Evolutionary conservation across 73 alveolate species (phyloP).

Genomic region (Tetrahymena borealis): DNA sequence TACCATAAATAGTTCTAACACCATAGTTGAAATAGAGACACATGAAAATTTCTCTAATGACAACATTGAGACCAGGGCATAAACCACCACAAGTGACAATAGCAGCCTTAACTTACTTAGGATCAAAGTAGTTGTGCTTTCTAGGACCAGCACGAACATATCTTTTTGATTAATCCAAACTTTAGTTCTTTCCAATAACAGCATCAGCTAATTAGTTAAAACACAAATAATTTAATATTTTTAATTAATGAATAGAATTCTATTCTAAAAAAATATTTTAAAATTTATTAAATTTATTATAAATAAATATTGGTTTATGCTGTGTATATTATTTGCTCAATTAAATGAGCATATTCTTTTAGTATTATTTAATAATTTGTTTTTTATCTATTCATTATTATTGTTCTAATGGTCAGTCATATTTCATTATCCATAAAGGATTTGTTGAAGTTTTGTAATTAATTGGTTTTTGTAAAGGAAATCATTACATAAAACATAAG

Average conservation of each 20-base stretch:
- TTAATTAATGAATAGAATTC: too few relatives aligned
- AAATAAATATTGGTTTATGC: too few relatives aligned
- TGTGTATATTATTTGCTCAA: too few relatives aligned
- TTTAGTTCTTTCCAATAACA: conserved; percentile 27
- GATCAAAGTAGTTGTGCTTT: conserved; percentile 76
- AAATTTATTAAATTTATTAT: too few relatives aligned
- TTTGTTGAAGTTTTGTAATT: conserved; percentile 6
- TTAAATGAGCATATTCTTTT: too few relatives aligned
- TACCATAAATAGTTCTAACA: conserved; percentile 82
- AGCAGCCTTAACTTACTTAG: conserved; percentile 88
- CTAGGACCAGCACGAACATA: conserved; percentile 92
- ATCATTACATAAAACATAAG: conserved; percentile 26
- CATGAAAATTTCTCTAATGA: conserved; percentile 96
- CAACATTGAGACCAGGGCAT: conserved; percentile 98
- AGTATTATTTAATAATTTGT: too few relatives aligned
- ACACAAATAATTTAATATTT: not conserved
- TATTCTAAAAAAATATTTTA: too few relatives aligned
- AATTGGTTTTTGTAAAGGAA: not conserved
- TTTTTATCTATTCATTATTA: conserved; percentile 25
- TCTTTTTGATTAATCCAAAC: conserved; percentile 39
- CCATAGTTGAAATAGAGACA: conserved; percentile 86
- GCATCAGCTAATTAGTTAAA: conserved; percentile 9
- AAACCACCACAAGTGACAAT: conserved; percentile 99
- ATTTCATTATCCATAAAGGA: conserved; percentile 36
- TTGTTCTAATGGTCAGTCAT: conserved; percentile 33